A percentile compares a stretch with the other conserved stretches of the same genome.
These are phyloP conservation scores for Phycomyces nitens DNA, from an alignment of 192 early-diverging fungal genomes.

Conservation along the genomic window DNA sequence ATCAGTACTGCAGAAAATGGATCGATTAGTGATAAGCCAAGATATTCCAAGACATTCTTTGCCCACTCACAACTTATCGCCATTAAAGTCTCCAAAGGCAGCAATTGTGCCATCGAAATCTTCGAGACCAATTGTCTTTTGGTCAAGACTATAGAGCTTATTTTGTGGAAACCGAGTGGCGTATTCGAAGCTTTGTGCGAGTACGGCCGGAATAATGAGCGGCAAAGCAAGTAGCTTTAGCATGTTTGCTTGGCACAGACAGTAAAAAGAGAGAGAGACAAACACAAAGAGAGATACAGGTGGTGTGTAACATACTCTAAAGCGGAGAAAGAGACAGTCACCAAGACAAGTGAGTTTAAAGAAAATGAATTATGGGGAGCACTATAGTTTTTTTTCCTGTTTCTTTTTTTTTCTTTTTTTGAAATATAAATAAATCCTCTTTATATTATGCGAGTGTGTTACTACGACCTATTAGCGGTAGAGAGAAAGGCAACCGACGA, in stretches of 20 bases:
- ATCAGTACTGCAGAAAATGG: constrained; percentile 57
- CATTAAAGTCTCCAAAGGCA: constrained; percentile 86
- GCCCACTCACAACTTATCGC: constrained; percentile 63
- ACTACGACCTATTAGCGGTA: constrained; percentile 88
- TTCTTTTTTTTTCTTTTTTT: too few species aligned
- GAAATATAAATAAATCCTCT: not conserved
- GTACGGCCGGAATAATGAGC: not conserved
- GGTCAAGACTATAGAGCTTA: constrained; percentile 22
- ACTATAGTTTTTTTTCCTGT: too few species aligned
- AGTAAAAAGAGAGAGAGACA: too few species aligned
- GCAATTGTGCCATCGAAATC: constrained; percentile 67
- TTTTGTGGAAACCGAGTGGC: constrained; percentile 25
- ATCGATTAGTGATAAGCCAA: not conserved
- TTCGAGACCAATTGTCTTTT: constrained; percentile 45
- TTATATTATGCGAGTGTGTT: constrained; percentile 63
- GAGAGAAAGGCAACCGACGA: constrained; percentile 63
- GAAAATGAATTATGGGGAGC: too few species aligned
- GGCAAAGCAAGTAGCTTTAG: not conserved
- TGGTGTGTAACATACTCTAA: too few species aligned
- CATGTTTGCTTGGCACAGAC: not conserved
- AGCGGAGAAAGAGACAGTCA: too few species aligned
- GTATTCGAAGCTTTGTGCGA: constrained; percentile 31
- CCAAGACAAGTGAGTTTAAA: too few species aligned
- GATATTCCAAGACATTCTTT: not conserved
- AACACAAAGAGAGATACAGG: too few species aligned